Percentiles rank a stretch among this genome's conserved stretches.
phyloP scores from a whole-genome alignment of 2,329 filamentous ascomycete genomes.

The Dryadomyces sulphureus region DNA sequence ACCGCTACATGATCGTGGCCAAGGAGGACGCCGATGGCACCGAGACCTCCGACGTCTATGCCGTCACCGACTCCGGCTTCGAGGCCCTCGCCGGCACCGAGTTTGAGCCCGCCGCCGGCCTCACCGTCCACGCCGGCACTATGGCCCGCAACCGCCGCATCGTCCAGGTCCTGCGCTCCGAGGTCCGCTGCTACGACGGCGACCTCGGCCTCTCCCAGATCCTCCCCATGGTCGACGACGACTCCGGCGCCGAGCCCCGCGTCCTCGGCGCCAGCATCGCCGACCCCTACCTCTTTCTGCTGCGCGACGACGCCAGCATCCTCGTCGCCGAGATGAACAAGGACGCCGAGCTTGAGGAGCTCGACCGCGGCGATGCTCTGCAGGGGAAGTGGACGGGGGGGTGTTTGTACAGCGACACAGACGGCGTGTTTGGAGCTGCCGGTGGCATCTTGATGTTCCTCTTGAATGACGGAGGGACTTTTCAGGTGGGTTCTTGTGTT shows the following conservation, averaged over 20 bases:
- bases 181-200: slow-evolving; percentile 81
- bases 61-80: slow-evolving; percentile 56
- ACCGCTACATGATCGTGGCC: slow-evolving; percentile 72
- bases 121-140: slow-evolving; percentile 72
- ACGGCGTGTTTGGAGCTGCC: slow-evolving; percentile 35
- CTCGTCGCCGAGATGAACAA: slow-evolving; percentile 67
- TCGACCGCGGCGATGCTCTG: slow-evolving; percentile 47
- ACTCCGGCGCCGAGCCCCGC: slow-evolving; percentile 65
- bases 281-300: slow-evolving; percentile 71
- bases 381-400: slow-evolving; percentile 67
- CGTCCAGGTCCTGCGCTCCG: slow-evolving; percentile 74
- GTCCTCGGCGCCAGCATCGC: slow-evolving; percentile 70
- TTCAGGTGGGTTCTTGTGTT: slow-evolving; percentile 54
- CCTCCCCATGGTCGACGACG: slow-evolving; percentile 81
- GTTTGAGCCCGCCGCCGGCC: slow-evolving; percentile 79
- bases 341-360: slow-evolving; percentile 72
- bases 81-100: slow-evolving; percentile 70
- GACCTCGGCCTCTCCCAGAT: slow-evolving; percentile 84
- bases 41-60: slow-evolving; percentile 67
- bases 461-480: slow-evolving; percentile 56
- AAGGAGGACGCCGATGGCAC: slow-evolving; percentile 54
- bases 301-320: slow-evolving; percentile 71
- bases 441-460: slow-evolving; percentile 57
- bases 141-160: slow-evolving; percentile 70
- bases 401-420: slow-evolving; percentile 62